Evolutionary conservation across 2,329 filamentous ascomycete genomes (phyloP).

Genomic region (Phialemoniopsis sp.): DNA sequence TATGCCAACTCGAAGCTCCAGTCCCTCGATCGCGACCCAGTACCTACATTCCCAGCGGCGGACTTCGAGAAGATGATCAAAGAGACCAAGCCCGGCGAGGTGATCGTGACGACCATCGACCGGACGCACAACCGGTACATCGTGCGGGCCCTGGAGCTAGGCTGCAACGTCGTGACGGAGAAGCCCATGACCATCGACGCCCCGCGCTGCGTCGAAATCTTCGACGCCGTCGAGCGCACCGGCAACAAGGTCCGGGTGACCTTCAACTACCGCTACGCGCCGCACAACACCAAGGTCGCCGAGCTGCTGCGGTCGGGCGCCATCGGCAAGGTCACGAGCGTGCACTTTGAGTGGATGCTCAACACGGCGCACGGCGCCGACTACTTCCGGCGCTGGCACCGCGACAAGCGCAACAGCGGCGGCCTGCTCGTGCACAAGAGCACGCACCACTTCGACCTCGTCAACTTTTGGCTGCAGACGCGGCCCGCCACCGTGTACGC

Average conservation of each 20-base stretch:
- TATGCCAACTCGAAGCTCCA: slow-evolving; percentile 47
- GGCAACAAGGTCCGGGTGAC: slow-evolving; percentile 48
- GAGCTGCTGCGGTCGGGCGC: slow-evolving; percentile 48
- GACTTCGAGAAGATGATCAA: slow-evolving; percentile 56
- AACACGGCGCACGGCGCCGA: slow-evolving; percentile 59
- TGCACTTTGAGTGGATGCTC: slow-evolving; percentile 62
- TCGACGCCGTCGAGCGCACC: slow-evolving; percentile 47
- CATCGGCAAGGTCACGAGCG: slow-evolving; percentile 51
- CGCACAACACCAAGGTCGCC: slow-evolving; percentile 59
- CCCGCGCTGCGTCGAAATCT: slow-evolving; percentile 47
- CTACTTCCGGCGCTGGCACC: slow-evolving; percentile 61
- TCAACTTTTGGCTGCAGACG: slow-evolving; percentile 59
- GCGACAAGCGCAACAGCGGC: slow-evolving; percentile 56
- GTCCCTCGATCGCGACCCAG: slow-evolving; percentile 36
- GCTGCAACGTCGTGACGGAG: slow-evolving; percentile 58
- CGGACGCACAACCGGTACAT: slow-evolving; percentile 59
- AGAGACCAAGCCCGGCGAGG: slow-evolving; percentile 53
- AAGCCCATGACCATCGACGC: slow-evolving; percentile 64
- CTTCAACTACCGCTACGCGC: slow-evolving; percentile 63
- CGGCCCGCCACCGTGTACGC: slow-evolving; percentile 52
- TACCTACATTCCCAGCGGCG: slow-evolving; percentile 49
- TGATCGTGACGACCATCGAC: slow-evolving; percentile 62
- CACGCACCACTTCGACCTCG: slow-evolving; percentile 60
- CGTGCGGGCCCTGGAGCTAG: slow-evolving; percentile 52
- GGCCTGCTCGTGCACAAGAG: slow-evolving; percentile 59